Evolutionary conservation across 169 alveolate genomes (phyloP), one percentile per base, ranked within the genome.

Genomic region (Eimeria tenella): DNA sequence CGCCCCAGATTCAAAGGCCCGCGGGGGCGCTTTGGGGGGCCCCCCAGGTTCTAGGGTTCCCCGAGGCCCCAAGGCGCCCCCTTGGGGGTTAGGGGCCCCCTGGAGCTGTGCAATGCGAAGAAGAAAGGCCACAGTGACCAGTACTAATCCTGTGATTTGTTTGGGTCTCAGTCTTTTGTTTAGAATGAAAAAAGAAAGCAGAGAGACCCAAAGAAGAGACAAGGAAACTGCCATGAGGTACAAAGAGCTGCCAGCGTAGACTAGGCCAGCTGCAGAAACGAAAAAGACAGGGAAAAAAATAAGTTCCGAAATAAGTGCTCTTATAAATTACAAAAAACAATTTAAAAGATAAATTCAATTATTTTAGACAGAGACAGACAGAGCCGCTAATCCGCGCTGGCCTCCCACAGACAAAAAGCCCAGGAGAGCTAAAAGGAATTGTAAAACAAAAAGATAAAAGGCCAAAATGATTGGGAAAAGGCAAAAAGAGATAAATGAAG

Each of bases 201-300:
- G 53, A 21, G 95, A 93, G 15, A 75, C 58, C 95, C 95, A 93
- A n/a, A 93, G 88, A 25, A 52, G 49, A 17, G 95, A 84, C 63
- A 73, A 93, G 60, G 89, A 63, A 6, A 89, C 86, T 5, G 77
- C 56, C 52, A 93, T 68, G 73, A 74, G 21, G 73, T 93, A 93
- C 62, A 84, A 83, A 7, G 83, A 87, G 21, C 93, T 63, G 17
- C 95, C 95, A 0, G 95, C 93, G 52, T 68, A 93, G 19, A 93
- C 86, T 50, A 93, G 77, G 10, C 95, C 95, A 11, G 87, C 95
- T 93, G 95, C 65, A 63, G 23, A 17, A 21, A 6, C 87, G 13
- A 56, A 31, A 17, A 56, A 15, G 4, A 17, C 50, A 42, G 65
- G 4, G 8, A 11, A 0, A 71, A 11, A 71, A 31, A 31, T 31